Conservation (phyloP, 257 asterid genomes). For the Cinchona pubescens region DNA sequence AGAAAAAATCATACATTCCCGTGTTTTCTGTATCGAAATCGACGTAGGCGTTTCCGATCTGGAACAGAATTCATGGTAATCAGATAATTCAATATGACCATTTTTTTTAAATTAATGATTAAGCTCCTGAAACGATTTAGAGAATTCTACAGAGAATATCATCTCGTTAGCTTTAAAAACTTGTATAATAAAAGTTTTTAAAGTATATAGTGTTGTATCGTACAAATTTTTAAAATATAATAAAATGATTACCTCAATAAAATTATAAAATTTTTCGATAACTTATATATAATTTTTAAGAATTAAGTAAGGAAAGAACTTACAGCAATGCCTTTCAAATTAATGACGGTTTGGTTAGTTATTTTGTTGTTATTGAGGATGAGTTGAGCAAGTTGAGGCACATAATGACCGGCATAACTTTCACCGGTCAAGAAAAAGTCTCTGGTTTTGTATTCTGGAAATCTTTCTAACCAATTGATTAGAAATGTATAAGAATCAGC, state of each 20-base stretch:
- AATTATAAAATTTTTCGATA: too few relatives aligned
- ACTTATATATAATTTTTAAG: too few relatives aligned
- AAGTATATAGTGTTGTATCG: too few relatives aligned
- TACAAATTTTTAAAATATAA: too few relatives aligned
- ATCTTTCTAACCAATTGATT: constrained; percentile 65
- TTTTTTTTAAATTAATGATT: too few relatives aligned
- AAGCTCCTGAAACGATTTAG: too few relatives aligned
- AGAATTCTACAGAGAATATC: too few relatives aligned
- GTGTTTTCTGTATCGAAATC: constrained; percentile 24
- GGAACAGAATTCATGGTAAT: constrained; percentile 1
- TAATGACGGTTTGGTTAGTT: constrained; percentile 46
- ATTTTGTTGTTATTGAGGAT: constrained; percentile 46
- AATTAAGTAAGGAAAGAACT: constrained; percentile 9
- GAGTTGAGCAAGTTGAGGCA: constrained; percentile 66
- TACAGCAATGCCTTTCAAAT: constrained; percentile 62
- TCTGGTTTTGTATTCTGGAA: constrained; percentile 55
- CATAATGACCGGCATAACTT: constrained; percentile 69
- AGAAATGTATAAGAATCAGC: constrained; percentile 52
- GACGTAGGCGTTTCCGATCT: constrained; percentile 52
- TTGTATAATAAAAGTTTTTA: too few relatives aligned
- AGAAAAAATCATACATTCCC: constrained; percentile 37
- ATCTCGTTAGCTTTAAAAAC: too few relatives aligned
- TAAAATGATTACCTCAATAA: too few relatives aligned
- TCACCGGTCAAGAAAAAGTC: constrained; percentile 60
- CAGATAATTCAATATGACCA: too few relatives aligned